Conservation (phyloP, 257 asterid species). For the Lycium ferocissimum region DNA sequence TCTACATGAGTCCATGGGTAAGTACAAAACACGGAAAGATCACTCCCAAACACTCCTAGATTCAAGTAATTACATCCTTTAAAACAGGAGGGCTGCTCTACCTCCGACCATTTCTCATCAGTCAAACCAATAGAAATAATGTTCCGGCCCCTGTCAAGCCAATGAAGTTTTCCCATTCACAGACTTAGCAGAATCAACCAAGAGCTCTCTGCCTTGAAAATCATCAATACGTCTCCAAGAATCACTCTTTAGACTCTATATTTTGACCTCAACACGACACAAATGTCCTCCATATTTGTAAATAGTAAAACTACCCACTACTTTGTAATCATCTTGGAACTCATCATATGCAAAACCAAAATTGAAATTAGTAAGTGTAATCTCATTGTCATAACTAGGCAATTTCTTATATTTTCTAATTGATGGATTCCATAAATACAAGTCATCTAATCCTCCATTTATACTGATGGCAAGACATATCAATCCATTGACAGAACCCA, state of each 20-base stretch:
- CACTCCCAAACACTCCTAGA: too few relatives aligned
- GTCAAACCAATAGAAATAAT: background rate
- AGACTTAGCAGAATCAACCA: background rate
- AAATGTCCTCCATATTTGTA: too few relatives aligned
- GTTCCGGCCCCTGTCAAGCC: background rate
- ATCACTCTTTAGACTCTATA: background rate
- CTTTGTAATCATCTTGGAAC: conserved; percentile 48
- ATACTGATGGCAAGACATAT: background rate
- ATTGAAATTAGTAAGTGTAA: background rate
- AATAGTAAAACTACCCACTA: conserved; percentile 29
- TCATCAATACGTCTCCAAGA: background rate
- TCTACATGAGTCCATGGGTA: background rate
- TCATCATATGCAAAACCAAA: conserved; percentile 61
- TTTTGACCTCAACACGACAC: too few relatives aligned
- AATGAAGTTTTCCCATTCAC: background rate
- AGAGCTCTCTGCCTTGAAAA: background rate
- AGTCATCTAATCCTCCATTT: conserved; percentile 48
- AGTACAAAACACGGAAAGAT: background rate
- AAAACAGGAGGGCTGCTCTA: background rate
- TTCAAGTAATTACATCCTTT: too few relatives aligned
- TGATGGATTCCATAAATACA: conserved; percentile 59
- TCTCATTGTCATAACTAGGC: conserved; percentile 34
- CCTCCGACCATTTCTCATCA: background rate
- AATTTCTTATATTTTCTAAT: conserved; percentile 42
- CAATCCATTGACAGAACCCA: background rate